These are phyloP conservation scores for Pleodorina starrii DNA, from an alignment of 139 green algal species.

Conservation along the genomic window DNA sequence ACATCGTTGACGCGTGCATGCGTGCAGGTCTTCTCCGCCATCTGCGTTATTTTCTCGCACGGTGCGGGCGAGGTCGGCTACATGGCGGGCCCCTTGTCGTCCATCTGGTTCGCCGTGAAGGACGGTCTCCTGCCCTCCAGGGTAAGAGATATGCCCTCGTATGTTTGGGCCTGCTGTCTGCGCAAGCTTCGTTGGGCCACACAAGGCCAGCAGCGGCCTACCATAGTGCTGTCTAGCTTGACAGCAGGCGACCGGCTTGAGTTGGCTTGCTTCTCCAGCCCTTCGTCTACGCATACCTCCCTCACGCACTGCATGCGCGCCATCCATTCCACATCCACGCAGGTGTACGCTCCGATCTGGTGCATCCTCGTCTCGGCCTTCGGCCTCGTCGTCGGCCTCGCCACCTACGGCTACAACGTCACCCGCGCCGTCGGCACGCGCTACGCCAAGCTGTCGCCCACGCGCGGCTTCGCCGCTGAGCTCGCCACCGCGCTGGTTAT, in stretches of 20 bases:
- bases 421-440: constrained; percentile 73
- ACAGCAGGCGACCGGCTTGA: too few relatives aligned
- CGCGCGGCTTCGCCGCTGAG: constrained; percentile 79
- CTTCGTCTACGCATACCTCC: too few relatives aligned
- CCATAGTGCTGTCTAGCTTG: too few relatives aligned
- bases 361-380: constrained; percentile 67
- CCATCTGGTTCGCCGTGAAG: constrained; percentile 69
- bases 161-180: too few relatives aligned
- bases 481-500: constrained; percentile 75
- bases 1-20: too few relatives aligned
- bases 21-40: constrained; percentile 76
- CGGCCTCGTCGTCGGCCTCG: constrained; percentile 75
- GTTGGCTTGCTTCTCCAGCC: too few relatives aligned
- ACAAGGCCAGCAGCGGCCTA: too few relatives aligned
- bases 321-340: too few relatives aligned
- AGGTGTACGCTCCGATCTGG: constrained; percentile 67
- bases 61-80: constrained; percentile 57
- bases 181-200: too few relatives aligned
- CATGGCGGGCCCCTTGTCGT: constrained; percentile 66
- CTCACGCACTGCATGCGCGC: too few relatives aligned
- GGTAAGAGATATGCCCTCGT: too few relatives aligned
- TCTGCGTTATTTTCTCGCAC: constrained; percentile 72
- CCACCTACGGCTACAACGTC: constrained; percentile 81
- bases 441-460: constrained; percentile 75
- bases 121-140: constrained; percentile 50